Base-by-base conservation (phyloP, 2,329 filamentous ascomycete genomes). In the Ceratocystis alfenasii region DNA sequence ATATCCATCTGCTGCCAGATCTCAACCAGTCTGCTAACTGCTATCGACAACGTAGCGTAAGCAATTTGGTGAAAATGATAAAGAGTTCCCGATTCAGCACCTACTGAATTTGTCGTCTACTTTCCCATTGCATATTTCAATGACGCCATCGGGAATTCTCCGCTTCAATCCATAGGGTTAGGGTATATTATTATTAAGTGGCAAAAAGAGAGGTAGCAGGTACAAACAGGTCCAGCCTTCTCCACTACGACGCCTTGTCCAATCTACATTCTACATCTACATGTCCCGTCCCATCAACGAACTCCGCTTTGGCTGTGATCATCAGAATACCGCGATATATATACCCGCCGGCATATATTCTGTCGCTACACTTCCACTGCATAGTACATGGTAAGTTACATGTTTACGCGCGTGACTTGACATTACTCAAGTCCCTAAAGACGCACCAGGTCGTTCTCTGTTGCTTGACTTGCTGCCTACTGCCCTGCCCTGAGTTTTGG, bases 261-360 rank as follows among this genome's bases (percentile, higher is more conserved):
- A 59, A n/a, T 59, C 53, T 59, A 59, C 53, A 59, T 59, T 59
- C 53, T 59, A 59, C 53, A 59, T 59, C 53, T 59, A 30, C 53
- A 59, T 33, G 53, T 59, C 28, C 25, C 53, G n/a, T n/a, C 46
- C n/a, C 46, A 22, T 22, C 53, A 8, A 59, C 28, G 0, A 59
- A 59, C 25, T 30, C 33, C 33, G 33, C 7, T 33, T 33, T 59
- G 28, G 53, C 53, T 3, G 53, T 59, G 53, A 59, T 59, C 53
- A 33, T 36, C 53, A 30, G 15, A 33, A 33, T 8, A 30, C 53
- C 22, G 28, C 4, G 53, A 59, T 33, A 59, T 33, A 30, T 59
- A 33, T 30, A 36, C 33, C 33, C 1, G 10, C 3, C 33, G 10
- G 28, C 17, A 17, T 59, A 30, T 20, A 33, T 6, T n/a, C n/a